Evolutionary conservation across 331 rosid genomes (phyloP).

Genomic region (Pyracantha coccinea): DNA sequence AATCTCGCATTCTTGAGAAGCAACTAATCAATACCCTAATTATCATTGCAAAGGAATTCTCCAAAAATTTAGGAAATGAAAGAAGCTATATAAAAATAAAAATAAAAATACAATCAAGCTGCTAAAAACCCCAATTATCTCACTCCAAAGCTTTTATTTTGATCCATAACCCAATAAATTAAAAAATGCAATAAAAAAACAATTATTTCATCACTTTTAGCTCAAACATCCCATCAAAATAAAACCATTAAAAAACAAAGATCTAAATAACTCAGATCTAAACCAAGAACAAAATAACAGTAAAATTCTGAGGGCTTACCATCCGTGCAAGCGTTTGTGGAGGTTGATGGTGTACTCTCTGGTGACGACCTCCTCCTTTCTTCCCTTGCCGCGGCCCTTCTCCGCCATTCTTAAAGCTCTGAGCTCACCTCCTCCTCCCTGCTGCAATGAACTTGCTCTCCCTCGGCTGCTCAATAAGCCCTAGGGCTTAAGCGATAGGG

Average conservation of each 20-base stretch:
- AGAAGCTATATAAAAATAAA: not conserved
- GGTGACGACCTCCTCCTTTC: slow-evolving; percentile 33
- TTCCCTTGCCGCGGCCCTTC: slow-evolving; percentile 21
- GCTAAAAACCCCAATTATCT: not conserved
- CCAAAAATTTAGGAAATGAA: not conserved
- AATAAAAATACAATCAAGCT: not conserved
- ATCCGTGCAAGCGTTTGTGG: slow-evolving; percentile 38
- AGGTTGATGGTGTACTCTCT: slow-evolving; percentile 37
- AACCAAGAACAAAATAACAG: not conserved
- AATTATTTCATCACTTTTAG: not conserved
- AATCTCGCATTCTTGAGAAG: not conserved
- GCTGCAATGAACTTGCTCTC: not conserved
- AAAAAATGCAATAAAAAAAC: not conserved
- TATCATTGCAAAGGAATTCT: not conserved
- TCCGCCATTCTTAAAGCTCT: slow-evolving; percentile 21
- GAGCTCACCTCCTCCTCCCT: not conserved
- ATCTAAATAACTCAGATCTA: not conserved
- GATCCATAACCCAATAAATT: not conserved
- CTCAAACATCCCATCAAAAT: not conserved
- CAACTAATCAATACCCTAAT: too few relatives aligned
- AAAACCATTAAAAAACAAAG: not conserved
- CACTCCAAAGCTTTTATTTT: not conserved
- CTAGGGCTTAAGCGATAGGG: not conserved
- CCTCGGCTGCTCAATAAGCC: not conserved
- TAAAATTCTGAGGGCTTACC: slow-evolving; percentile 1